A percentile compares a stretch with the other conserved stretches of the same genome.
phyloP scores from a whole-genome alignment of 352 stramenopile genomes.

The Phytophthora sojae region DNA sequence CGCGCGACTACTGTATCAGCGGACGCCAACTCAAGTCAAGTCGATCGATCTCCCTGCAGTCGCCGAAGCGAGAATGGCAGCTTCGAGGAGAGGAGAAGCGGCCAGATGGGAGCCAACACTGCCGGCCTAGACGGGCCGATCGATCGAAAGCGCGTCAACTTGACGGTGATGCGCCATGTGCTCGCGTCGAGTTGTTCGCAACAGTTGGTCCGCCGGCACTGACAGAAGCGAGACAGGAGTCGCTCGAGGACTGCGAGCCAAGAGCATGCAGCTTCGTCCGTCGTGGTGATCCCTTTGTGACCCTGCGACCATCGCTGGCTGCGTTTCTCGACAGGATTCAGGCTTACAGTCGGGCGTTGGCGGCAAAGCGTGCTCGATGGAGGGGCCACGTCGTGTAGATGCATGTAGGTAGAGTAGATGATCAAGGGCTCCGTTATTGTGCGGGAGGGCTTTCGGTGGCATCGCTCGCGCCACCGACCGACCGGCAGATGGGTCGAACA shows the following conservation, averaged over 20 bases:
- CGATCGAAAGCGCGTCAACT: conserved; percentile 7
- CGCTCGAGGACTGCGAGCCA: conserved; percentile 15
- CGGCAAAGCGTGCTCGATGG: too few species aligned
- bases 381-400: too few species aligned
- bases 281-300: conserved; percentile 27
- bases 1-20: conserved; percentile 4
- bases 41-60: conserved; percentile 11
- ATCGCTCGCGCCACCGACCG: not conserved
- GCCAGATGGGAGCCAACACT: not conserved
- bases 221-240: conserved; percentile 29
- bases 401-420: not conserved
- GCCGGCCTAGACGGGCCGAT: not conserved
- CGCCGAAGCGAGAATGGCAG: not conserved
- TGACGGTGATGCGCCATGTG: conserved; percentile 32
- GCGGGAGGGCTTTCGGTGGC: conserved; percentile 15
- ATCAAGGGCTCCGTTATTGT: not conserved
- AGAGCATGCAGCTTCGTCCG: conserved; percentile 1
- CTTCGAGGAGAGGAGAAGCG: not conserved
- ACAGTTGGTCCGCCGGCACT: conserved; percentile 38
- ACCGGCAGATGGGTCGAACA: conserved; percentile 6
- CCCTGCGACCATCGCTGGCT: conserved; percentile 10
- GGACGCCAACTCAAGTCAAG: not conserved
- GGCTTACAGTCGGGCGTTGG: too few species aligned
- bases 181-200: conserved; percentile 23
- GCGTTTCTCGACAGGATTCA: conserved; percentile 6